Evolutionary conservation across 2,329 filamentous ascomycete genomes (phyloP).

Genomic region (Exophiala alcalophila): DNA sequence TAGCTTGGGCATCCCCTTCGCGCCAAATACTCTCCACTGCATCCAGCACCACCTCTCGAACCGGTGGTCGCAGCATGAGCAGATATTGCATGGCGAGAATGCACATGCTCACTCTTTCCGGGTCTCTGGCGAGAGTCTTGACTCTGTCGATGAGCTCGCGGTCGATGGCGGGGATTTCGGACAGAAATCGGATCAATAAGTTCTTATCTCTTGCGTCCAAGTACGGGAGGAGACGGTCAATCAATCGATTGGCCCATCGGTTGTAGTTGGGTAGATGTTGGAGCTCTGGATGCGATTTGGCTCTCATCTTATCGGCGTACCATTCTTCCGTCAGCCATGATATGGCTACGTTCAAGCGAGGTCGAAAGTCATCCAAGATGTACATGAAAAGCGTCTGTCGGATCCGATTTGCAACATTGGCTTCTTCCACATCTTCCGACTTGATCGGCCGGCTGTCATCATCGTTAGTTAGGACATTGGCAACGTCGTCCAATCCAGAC

Average conservation of each 20-base stretch:
- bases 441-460: slow-evolving; percentile 33
- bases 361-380: slow-evolving; percentile 86
- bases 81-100: slow-evolving; percentile 59
- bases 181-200: slow-evolving; percentile 82
- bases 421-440: slow-evolving; percentile 31
- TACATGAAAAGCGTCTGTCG: slow-evolving; percentile 79
- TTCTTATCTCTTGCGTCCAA: slow-evolving; percentile 81
- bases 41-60: slow-evolving; percentile 56
- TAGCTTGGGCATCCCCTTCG: slow-evolving; percentile 51
- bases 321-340: slow-evolving; percentile 96
- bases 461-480: slow-evolving; percentile 57
- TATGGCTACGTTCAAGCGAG: slow-evolving; percentile 83
- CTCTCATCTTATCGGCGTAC: slow-evolving; percentile 76
- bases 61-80: slow-evolving; percentile 59
- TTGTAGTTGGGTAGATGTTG: slow-evolving; percentile 61
- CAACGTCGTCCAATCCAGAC: slow-evolving; percentile 63
- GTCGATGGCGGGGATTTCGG: slow-evolving; percentile 82
- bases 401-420: slow-evolving; percentile 59
- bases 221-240: slow-evolving; percentile 86
- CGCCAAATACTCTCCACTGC: slow-evolving; percentile 57
- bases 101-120: slow-evolving; percentile 59
- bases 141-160: slow-evolving; percentile 69
- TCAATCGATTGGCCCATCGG: slow-evolving; percentile 72
- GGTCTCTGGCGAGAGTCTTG: slow-evolving; percentile 60
- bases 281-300: slow-evolving; percentile 39